phyloP scores from a whole-genome alignment of 78 protist genomes.

The Creolimax fragrantissima region DNA sequence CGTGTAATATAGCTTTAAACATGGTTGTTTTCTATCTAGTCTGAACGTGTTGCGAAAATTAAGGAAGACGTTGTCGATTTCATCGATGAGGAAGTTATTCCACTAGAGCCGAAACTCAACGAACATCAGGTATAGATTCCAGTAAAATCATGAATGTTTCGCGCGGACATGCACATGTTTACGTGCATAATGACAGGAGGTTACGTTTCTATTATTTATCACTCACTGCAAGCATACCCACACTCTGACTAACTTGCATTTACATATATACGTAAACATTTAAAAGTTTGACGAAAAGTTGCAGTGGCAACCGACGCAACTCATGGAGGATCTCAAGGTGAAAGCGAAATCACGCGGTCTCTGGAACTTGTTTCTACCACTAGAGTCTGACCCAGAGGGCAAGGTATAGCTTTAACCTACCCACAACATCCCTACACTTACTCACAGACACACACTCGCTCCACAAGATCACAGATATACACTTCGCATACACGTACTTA shows the following conservation, averaged over 20 bases:
- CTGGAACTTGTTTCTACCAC: conserved; percentile 49
- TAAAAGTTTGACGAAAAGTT: not conserved
- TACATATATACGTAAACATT: not conserved
- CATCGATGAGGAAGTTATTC: conserved; percentile 35
- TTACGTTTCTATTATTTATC: too few species aligned
- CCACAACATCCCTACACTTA: too few species aligned
- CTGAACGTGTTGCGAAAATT: not conserved
- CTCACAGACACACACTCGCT: not conserved
- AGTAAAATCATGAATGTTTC: too few species aligned
- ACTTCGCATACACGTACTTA: too few species aligned
- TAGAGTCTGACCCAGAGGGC: not conserved
- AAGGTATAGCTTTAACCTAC: not conserved
- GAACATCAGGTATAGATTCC: not conserved
- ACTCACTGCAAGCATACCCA: not conserved
- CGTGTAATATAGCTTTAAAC: too few species aligned
- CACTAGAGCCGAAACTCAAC: not conserved
- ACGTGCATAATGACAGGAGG: too few species aligned
- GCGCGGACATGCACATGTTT: too few species aligned
- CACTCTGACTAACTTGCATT: not conserved
- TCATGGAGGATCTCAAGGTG: conserved; percentile 22
- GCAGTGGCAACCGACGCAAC: not conserved
- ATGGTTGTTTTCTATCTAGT: too few species aligned
- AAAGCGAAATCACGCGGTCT: conserved; percentile 31
- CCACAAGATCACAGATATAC: too few species aligned
- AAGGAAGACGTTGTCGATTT: conserved; percentile 8